A percentile compares a stretch with the other conserved stretches of the same genome.
These are phyloP conservation scores for Pestalotiopsis sp. DNA, from an alignment of 2,329 filamentous ascomycete species.

Conservation along the genomic window DNA sequence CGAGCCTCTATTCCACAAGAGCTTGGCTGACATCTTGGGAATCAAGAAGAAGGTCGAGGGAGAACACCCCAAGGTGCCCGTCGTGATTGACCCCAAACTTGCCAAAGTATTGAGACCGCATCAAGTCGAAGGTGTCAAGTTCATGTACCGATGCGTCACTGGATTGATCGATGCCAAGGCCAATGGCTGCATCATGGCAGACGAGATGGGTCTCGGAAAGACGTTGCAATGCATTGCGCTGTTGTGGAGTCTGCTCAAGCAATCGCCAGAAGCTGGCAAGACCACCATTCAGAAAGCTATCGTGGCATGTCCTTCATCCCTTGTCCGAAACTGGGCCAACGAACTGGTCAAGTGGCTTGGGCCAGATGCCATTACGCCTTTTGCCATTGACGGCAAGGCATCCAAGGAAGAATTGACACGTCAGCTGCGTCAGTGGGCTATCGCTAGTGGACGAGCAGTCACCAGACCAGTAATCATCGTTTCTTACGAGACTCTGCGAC, in stretches of 20 bases:
- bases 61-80: constrained; percentile 85
- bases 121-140: constrained; percentile 97
- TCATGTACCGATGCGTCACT: constrained; percentile 92
- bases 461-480: constrained; percentile 95
- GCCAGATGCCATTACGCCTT: constrained; percentile 85
- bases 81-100: constrained; percentile 91
- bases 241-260: constrained; percentile 95
- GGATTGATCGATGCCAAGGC: constrained; percentile 94
- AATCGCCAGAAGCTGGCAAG: constrained; percentile 94
- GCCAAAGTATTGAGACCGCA: constrained; percentile 91
- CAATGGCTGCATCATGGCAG: constrained; percentile 98
- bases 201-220: constrained; percentile 98
- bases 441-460: constrained; percentile 84
- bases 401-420: constrained; percentile 90
- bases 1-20: constrained; percentile 87
- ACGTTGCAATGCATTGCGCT: constrained; percentile 96
- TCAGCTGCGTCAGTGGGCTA: constrained; percentile 93
- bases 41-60: constrained; percentile 87
- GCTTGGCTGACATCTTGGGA: constrained; percentile 90
- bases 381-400: constrained; percentile 95
- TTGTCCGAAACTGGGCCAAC: constrained; percentile 98
- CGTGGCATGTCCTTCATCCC: constrained; percentile 92
- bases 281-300: constrained; percentile 94
- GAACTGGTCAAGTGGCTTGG: constrained; percentile 97
- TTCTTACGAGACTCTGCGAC: constrained; percentile 91